These are phyloP conservation scores for Drechmeria coniospora DNA, from an alignment of 2,329 filamentous ascomycete genomes.

Conservation along the genomic window DNA sequence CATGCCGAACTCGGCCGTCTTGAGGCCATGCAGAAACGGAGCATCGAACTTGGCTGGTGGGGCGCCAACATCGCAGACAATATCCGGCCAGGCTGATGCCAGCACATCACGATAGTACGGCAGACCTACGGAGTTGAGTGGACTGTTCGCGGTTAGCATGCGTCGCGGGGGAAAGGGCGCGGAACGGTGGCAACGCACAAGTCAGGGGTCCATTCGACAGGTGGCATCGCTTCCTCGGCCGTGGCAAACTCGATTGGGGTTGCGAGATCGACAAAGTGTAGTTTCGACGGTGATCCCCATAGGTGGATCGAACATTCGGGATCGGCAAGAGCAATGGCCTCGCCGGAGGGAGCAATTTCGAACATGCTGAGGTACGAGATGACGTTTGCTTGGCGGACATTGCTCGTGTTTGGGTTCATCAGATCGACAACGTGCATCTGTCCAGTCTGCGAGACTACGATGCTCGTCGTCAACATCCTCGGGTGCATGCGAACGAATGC, in stretches of 20 bases:
- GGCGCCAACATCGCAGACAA: conserved; percentile 72
- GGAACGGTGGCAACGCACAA: conserved; percentile 33
- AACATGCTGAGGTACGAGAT: conserved; percentile 61
- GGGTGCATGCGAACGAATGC: conserved; percentile 96
- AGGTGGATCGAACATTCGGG: conserved; percentile 65
- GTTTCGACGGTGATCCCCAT: conserved; percentile 75
- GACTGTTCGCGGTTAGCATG: conserved; percentile 27
- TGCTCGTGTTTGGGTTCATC: conserved; percentile 81
- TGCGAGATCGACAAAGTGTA: conserved; percentile 73
- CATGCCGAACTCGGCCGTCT: conserved; percentile 57
- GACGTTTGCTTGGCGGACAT: conserved; percentile 69
- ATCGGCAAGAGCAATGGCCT: conserved; percentile 70
- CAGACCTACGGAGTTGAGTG: conserved; percentile 75
- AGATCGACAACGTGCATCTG: conserved; percentile 94
- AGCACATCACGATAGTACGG: conserved; percentile 84
- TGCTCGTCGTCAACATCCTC: conserved; percentile 83
- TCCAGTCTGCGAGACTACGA: conserved; percentile 81
- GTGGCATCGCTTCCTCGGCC: conserved; percentile 37
- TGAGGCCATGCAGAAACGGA: conserved; percentile 52
- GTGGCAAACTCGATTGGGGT: conserved; percentile 67
- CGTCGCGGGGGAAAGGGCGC: no score
- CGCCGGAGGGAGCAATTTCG: conserved; percentile 76
- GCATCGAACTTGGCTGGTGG: conserved; percentile 63
- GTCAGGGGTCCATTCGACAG: conserved; percentile 55
- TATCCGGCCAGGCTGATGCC: conserved; percentile 79